Percentiles rank a stretch among this genome's conserved stretches.
These are phyloP conservation scores for Entomortierella parvispora DNA, from an alignment of 192 early-diverging fungal species.

Conservation along the genomic window DNA sequence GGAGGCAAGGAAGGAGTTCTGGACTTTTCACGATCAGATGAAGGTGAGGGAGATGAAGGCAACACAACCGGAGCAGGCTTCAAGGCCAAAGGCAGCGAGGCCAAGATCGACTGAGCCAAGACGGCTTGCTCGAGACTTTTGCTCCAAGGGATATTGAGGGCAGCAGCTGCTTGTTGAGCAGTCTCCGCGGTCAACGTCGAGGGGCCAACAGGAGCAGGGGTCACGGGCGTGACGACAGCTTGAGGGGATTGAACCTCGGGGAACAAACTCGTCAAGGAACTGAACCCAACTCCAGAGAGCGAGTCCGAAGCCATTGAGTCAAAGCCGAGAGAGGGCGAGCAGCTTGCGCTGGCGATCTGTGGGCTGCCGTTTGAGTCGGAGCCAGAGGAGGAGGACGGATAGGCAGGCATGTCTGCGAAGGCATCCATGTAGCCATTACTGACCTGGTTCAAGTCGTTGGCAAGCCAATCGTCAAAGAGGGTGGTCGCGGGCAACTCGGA, in stretches of 20 bases:
- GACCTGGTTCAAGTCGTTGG: conserved; percentile 57
- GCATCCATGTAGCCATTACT: conserved; percentile 44
- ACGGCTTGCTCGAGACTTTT: conserved; percentile 45
- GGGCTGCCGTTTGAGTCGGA: conserved; percentile 30
- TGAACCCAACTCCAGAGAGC: conserved; percentile 13
- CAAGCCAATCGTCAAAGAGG: conserved; percentile 64
- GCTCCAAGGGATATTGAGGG: conserved; percentile 54
- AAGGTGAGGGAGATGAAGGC: conserved; percentile 6
- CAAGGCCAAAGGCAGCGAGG: conserved; percentile 8
- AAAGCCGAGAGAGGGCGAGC: conserved; percentile 44
- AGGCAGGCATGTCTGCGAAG: neutral
- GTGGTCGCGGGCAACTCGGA: conserved; percentile 18
- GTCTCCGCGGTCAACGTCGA: conserved; percentile 34
- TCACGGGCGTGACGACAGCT: neutral
- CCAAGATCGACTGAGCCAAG: conserved; percentile 52
- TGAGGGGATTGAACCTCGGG: conserved; percentile 27
- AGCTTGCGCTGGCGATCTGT: conserved; percentile 15
- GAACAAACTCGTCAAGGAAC: conserved; percentile 36
- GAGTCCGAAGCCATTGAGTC: conserved; percentile 41
- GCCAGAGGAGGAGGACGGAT: conserved; percentile 20
- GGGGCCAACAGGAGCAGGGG: conserved; percentile 1
- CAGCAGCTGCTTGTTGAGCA: conserved; percentile 49
- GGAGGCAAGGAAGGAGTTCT: conserved; percentile 26
- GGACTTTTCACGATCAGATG: conserved; percentile 17
- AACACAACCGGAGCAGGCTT: conserved; percentile 14